Conservation (phyloP, 2,329 filamentous ascomycete species). For the Coleophoma cylindrospora region DNA sequence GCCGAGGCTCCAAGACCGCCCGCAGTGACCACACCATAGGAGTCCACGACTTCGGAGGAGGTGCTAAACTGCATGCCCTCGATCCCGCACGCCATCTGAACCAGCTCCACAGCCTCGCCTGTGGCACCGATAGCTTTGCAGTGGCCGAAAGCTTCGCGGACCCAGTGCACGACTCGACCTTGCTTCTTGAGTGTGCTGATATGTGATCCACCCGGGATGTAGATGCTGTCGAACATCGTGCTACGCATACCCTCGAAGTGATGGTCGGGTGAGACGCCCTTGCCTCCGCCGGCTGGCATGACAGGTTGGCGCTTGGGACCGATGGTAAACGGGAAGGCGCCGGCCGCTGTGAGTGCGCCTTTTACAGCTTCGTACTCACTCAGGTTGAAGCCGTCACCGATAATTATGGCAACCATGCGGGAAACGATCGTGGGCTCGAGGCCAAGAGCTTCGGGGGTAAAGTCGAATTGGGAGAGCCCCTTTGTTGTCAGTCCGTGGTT, state of each 20-base stretch:
- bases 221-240: constrained; percentile 76
- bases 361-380: constrained; percentile 61
- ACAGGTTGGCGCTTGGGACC: constrained; percentile 62
- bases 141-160: constrained; percentile 77
- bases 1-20: constrained; percentile 37
- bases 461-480: constrained; percentile 65
- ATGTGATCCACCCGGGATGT: constrained; percentile 67
- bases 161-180: constrained; percentile 70
- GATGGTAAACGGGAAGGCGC: constrained; percentile 69
- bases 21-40: constrained; percentile 74
- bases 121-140: constrained; percentile 74
- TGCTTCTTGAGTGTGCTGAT: constrained; percentile 60
- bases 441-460: constrained; percentile 41
- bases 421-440: constrained; percentile 60
- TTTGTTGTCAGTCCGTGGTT: constrained; percentile 68
- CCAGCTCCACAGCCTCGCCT: constrained; percentile 63
- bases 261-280: constrained; percentile 64
- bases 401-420: constrained; percentile 68
- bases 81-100: constrained; percentile 41
- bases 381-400: constrained; percentile 72
- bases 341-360: constrained; percentile 53
- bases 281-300: constrained; percentile 32
- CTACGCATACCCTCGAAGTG: constrained; percentile 76
- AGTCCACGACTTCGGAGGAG: constrained; percentile 48
- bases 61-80: constrained; percentile 42